Evolutionary conservation across 2,329 filamentous ascomycete genomes (phyloP).

Genomic region (Venturia asperata): DNA sequence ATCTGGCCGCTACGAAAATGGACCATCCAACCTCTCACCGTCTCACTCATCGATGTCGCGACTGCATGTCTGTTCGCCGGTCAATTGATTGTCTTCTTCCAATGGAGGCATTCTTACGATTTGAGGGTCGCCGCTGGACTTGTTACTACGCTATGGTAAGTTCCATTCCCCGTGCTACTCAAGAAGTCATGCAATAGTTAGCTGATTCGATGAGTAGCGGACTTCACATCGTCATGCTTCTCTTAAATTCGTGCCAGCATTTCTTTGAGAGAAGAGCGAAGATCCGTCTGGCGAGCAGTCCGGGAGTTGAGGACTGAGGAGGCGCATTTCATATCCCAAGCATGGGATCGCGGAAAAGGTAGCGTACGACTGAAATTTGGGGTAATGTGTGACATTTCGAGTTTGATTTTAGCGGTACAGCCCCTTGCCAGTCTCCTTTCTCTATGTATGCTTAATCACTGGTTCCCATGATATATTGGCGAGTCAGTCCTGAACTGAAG

Average conservation of each 20-base stretch:
- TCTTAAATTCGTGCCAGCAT: constrained; percentile 1
- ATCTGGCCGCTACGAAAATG: constrained; percentile 3
- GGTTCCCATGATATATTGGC: neutral
- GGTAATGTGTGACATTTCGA: neutral
- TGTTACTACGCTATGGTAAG: constrained; percentile 5
- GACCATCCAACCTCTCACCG: constrained; percentile 3
- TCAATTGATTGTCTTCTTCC: constrained; percentile 5
- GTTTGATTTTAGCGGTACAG: neutral
- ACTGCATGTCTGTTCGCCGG: neutral
- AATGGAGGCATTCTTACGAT: neutral
- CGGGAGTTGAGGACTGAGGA: neutral
- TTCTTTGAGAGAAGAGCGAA: constrained; percentile 2
- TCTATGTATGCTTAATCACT: neutral
- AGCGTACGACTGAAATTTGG: neutral
- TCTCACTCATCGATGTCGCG: neutral
- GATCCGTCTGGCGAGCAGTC: neutral
- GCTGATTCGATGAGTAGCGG: neutral
- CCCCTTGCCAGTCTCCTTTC: neutral
- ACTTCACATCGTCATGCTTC: constrained; percentile 3
- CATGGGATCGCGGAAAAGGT: neutral
- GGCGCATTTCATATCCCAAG: too few relatives aligned
- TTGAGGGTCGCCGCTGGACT: constrained; percentile 9
- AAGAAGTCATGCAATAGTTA: neutral
- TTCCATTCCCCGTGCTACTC: neutral
- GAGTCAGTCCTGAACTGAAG: neutral